Base-by-base conservation (phyloP, 805 yeast species). In the Ogataea angusta region DNA sequence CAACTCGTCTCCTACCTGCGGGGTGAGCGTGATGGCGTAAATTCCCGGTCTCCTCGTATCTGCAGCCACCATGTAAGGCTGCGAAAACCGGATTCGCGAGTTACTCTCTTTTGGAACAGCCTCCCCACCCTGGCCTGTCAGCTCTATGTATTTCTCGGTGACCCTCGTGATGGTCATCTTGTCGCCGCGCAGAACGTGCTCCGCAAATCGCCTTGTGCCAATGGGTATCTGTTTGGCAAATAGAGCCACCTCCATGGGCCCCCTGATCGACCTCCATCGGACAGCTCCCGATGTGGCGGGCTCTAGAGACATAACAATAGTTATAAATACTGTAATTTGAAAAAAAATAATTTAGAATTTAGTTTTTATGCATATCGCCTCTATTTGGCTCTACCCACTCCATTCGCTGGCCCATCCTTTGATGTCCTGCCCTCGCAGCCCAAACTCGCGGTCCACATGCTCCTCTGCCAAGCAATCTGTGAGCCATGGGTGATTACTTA, bases 401-500 rank as follows among this genome's bases (percentile, higher is more conserved):
- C 35, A 32, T 42, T 54, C 61, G 35, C 46, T 28, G 8, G 49
- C 24, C 49, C 60, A 62, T 1, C 69, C 69, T 26, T 45, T 43
- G 18, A 65, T 63, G 36, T 58, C 64, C 34, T 60, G 59, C 8
- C 68, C 69, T 21, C 51, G 48, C 9, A 54, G 28, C 1, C 68
- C 68, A 37, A 35, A 54, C 15, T 49, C 48, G 22, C 67, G 44
- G 21, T 50, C 53, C 12, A 62, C 33, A 8, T 36, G 39, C 27
- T 51, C 56, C 12, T 51, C 61, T n/a, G 44, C 43, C 18, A 47
- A 42, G 34, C 54, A 45, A 30, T 55, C 61, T 6, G 44, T 45
- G n/a, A 78, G 58, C 79, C 80, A 80, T 4, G 76, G 70, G 55
- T 78, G 83, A 22, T 69, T 64, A 34, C 72, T 61, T 58, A 78